Conservation (phyloP, 2,329 filamentous ascomycete genomes). For the Coleophoma eucalyptorum region DNA sequence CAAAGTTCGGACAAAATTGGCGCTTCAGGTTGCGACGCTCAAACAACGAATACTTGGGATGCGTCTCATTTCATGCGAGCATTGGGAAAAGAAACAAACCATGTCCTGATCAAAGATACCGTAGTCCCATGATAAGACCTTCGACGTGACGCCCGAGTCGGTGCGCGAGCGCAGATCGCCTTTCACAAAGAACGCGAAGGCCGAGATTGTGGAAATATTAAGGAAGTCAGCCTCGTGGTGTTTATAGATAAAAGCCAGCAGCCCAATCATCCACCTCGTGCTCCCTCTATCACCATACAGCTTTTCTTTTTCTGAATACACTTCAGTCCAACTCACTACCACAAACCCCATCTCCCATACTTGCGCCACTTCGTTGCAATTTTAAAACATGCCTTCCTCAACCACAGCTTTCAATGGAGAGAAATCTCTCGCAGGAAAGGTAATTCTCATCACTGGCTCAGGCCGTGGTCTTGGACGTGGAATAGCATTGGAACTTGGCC, state of each 20-base stretch:
- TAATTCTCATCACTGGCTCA: slow-evolving; percentile 80
- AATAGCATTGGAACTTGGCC: slow-evolving; percentile 33
- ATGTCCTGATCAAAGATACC: not conserved
- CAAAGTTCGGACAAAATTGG: not conserved
- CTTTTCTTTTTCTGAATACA: no score
- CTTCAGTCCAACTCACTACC: not conserved
- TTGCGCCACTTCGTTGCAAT: not conserved
- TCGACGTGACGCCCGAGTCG: not conserved
- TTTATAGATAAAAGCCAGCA: not conserved
- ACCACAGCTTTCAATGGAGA: not conserved
- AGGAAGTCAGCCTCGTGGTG: not conserved
- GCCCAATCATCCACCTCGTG: not conserved
- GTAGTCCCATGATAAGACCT: no score
- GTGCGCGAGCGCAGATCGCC: not conserved
- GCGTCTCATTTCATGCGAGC: not conserved
- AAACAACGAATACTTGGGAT: not conserved
- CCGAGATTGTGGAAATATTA: not conserved
- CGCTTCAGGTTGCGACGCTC: not conserved
- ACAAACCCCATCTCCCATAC: not conserved
- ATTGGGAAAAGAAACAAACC: not conserved
- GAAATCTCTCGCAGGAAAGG: slow-evolving; percentile 44
- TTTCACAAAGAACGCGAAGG: not conserved
- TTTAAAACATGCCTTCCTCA: not conserved
- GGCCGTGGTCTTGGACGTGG: slow-evolving; percentile 69
- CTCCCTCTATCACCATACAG: no score